phyloP scores from a whole-genome alignment of 1,284 basidiomycete genomes.

The Cutaneotrichosporon dermatis region DNA sequence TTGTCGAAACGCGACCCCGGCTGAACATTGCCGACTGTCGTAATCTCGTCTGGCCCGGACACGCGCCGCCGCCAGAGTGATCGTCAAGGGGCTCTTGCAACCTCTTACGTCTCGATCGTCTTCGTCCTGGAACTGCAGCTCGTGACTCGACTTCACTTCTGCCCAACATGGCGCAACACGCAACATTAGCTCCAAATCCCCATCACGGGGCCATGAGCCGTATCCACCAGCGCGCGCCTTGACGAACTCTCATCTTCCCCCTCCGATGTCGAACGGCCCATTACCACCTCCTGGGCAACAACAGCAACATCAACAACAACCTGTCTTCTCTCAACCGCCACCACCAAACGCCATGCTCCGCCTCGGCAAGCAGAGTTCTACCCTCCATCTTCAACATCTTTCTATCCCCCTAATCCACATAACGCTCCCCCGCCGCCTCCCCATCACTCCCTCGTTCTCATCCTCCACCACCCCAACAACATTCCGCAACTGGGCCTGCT shows the following conservation, averaged over 20 bases:
- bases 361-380: neutral
- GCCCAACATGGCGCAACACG: slow-evolving; percentile 1
- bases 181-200: neutral
- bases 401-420: neutral
- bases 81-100: neutral
- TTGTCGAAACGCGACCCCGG: neutral
- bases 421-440: neutral
- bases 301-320: neutral
- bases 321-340: neutral
- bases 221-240: neutral
- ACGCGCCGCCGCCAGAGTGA: neutral
- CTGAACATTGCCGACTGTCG: neutral
- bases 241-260: neutral
- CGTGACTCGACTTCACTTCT: neutral
- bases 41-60: too few relatives aligned
- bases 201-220: slow-evolving; percentile 1
- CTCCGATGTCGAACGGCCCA: neutral
- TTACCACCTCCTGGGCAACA: neutral
- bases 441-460: neutral
- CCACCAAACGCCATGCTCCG: neutral
- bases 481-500: neutral
- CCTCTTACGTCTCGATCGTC: neutral
- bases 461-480: neutral
- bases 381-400: neutral
- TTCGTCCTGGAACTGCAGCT: neutral